These are phyloP conservation scores for Lichtheimia ornata DNA, from an alignment of 371 early-diverging fungal genomes.

Conservation along the genomic window DNA sequence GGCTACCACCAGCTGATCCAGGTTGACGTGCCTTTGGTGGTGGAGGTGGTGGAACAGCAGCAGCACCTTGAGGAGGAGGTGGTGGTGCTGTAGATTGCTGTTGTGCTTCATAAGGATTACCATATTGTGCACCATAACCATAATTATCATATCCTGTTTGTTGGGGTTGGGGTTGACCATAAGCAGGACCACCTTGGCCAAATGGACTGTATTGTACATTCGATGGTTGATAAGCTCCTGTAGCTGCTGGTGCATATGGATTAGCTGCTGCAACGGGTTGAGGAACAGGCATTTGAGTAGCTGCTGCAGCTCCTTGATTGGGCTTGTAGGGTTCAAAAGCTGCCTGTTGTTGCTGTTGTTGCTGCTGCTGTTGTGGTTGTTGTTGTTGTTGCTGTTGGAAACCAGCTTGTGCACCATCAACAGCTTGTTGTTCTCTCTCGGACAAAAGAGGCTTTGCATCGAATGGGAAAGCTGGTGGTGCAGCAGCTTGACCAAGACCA, in stretches of 20 bases:
- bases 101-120: conserved; percentile 2
- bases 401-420: conserved; percentile 3
- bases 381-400: conserved; percentile 10
- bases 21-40: conserved; percentile 28
- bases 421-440: conserved; percentile 4
- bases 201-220: conserved; percentile 7
- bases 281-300: background rate
- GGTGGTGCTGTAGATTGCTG: conserved; percentile 5
- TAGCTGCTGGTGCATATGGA: background rate
- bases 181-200: background rate
- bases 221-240: background rate
- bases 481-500: conserved; percentile 23
- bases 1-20: conserved; percentile 30
- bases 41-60: conserved; percentile 31
- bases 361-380: conserved; percentile 8
- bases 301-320: background rate
- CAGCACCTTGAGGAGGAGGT: background rate
- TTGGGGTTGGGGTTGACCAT: background rate
- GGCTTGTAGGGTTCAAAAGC: conserved; percentile 7
- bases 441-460: conserved; percentile 48
- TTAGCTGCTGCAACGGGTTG: background rate
- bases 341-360: background rate
- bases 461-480: conserved; percentile 68
- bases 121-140: conserved; percentile 7
- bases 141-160: conserved; percentile 9